Evolutionary conservation across 2,329 filamentous ascomycete species (phyloP).

Genomic region (Fusarium heterosporum): DNA sequence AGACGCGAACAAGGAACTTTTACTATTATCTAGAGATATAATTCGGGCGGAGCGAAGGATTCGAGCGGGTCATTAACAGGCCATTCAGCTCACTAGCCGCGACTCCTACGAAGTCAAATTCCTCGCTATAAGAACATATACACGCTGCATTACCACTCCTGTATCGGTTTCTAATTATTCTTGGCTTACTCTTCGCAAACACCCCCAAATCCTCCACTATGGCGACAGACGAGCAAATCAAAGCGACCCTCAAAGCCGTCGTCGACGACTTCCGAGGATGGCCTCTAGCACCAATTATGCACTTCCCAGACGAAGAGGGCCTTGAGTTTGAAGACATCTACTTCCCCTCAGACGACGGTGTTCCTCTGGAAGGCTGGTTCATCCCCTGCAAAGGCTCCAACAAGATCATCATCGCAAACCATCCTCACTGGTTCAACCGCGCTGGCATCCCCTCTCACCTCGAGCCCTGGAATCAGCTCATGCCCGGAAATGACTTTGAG

Average conservation of each 20-base stretch:
- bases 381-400: slow-evolving; percentile 22
- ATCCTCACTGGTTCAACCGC: slow-evolving; percentile 36
- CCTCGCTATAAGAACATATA: not conserved
- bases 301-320: slow-evolving; percentile 17
- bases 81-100: not conserved
- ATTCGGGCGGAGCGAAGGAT: not conserved
- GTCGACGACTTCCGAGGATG: slow-evolving; percentile 34
- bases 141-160: not conserved
- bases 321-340: slow-evolving; percentile 30
- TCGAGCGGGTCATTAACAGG: not conserved
- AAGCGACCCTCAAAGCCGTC: slow-evolving; percentile 8
- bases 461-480: slow-evolving; percentile 20
- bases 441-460: slow-evolving; percentile 28
- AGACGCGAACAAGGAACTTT: not conserved
- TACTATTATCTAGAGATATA: not conserved
- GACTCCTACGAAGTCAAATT: not conserved
- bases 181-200: not conserved
- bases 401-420: slow-evolving; percentile 36
- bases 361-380: slow-evolving; percentile 33
- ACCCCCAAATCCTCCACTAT: not conserved
- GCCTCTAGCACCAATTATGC: slow-evolving; percentile 27
- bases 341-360: slow-evolving; percentile 30
- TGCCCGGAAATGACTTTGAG: slow-evolving; percentile 33
- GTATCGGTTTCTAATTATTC: not conserved
- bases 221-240: slow-evolving; percentile 17